Percentiles rank a stretch among this genome's conserved stretches.
Evolutionary conservation across 192 early-diverging fungal species (phyloP).

Genomic region (Dissophora globulifera): DNA sequence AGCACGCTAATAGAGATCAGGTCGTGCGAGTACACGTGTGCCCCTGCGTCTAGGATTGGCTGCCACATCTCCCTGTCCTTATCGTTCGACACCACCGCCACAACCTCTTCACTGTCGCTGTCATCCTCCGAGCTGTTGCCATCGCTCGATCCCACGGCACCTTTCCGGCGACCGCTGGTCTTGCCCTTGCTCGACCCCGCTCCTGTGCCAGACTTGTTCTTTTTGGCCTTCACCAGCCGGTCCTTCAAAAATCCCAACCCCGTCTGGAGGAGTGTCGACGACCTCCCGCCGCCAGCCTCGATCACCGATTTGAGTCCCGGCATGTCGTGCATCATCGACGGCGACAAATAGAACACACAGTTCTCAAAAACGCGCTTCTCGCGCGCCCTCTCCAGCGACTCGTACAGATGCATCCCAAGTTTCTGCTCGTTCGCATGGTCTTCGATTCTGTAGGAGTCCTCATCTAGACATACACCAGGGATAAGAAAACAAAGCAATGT

Average conservation of each 20-base stretch:
- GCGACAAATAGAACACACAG: conserved; percentile 39
- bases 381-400: conserved; percentile 29
- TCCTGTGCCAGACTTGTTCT: neutral
- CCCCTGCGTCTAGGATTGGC: conserved; percentile 18
- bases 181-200: neutral
- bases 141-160: neutral
- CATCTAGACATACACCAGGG: too few relatives aligned
- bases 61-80: conserved; percentile 47
- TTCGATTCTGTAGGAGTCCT: conserved; percentile 21
- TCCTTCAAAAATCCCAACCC: conserved; percentile 38
- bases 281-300: conserved; percentile 42
- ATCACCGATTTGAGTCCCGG: conserved; percentile 16
- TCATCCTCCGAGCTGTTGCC: neutral
- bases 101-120: conserved; percentile 7
- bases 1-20: conserved; percentile 28
- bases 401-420: conserved; percentile 26
- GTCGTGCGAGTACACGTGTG: conserved; percentile 36
- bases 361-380: conserved; percentile 38
- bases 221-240: conserved; percentile 2
- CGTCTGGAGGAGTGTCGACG: conserved; percentile 18
- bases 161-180: neutral
- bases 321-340: conserved; percentile 21
- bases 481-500: too few relatives aligned
- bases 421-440: conserved; percentile 28
- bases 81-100: conserved; percentile 36